Conservation (phyloP, 2,329 filamentous ascomycete genomes). For the Ceratocystis ficicola region DNA sequence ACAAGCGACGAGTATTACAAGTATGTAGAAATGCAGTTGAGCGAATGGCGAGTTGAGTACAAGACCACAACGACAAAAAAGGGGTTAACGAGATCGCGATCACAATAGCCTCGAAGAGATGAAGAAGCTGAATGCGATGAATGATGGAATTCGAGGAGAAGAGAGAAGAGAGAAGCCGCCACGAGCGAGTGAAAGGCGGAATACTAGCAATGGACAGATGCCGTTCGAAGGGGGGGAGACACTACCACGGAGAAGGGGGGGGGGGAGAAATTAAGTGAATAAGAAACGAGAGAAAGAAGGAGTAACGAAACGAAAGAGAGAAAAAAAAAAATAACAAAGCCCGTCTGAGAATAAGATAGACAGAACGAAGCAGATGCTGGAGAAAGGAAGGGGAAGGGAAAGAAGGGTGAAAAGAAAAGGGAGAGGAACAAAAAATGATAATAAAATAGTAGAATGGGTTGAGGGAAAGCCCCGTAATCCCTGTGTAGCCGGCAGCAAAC, state of each 20-base stretch:
- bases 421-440: not conserved
- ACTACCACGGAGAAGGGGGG: conserved; percentile 9
- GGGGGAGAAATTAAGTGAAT: conserved; percentile 17
- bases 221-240: not conserved
- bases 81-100: not conserved
- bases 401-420: not conserved
- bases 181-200: conserved; percentile 18
- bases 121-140: too few relatives aligned
- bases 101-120: too few relatives aligned
- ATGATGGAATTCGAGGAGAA: not conserved
- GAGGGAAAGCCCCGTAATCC: not conserved
- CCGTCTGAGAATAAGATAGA: not conserved
- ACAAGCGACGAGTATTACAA: not conserved
- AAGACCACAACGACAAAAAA: not conserved
- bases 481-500: not conserved
- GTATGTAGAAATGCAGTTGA: not conserved
- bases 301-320: not conserved
- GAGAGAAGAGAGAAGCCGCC: conserved; percentile 1
- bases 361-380: conserved; percentile 1
- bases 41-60: not conserved
- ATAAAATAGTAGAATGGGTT: not conserved
- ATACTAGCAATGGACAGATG: not conserved
- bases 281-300: not conserved
- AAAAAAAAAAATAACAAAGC: conserved; percentile 2
- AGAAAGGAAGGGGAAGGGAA: not conserved